These are phyloP conservation scores for Annona squamosa DNA, from an alignment of 164 flowering plant genomes.

Conservation along the genomic window DNA sequence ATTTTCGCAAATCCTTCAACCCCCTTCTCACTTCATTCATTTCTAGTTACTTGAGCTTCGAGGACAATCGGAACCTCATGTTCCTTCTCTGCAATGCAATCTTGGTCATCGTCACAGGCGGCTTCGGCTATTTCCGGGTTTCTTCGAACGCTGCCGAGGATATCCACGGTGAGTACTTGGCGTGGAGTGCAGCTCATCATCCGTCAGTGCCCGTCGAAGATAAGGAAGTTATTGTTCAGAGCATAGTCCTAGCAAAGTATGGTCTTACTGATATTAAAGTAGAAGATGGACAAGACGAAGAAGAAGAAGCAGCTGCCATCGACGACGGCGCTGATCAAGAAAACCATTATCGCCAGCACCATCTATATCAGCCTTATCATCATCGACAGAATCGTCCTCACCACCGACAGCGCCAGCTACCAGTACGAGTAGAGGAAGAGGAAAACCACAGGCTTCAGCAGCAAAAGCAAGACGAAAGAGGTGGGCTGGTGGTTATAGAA, in stretches of 20 bases:
- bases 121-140: neutral
- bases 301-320: neutral
- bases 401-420: too few species aligned
- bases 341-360: neutral
- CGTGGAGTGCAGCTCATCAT: neutral
- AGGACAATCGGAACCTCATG: slow-evolving; percentile 37
- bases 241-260: neutral
- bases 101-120: slow-evolving; percentile 34
- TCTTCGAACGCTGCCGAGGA: neutral
- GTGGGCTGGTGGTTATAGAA: neutral
- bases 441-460: neutral
- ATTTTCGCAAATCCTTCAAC: slow-evolving; percentile 10
- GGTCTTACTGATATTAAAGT: neutral
- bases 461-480: neutral
- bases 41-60: neutral
- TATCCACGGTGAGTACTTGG: neutral
- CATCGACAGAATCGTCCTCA: too few species aligned
- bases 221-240: neutral
- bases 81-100: slow-evolving; percentile 58
- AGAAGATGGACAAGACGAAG: neutral
- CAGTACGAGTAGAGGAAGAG: too few species aligned
- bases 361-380: neutral
- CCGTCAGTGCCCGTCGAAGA: neutral
- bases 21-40: slow-evolving; percentile 18
- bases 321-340: neutral